A percentile compares a stretch with the other conserved stretches of the same genome.
phyloP scores from a whole-genome alignment of 768 basidiomycete genomes.

The Asterophora parasitica region DNA sequence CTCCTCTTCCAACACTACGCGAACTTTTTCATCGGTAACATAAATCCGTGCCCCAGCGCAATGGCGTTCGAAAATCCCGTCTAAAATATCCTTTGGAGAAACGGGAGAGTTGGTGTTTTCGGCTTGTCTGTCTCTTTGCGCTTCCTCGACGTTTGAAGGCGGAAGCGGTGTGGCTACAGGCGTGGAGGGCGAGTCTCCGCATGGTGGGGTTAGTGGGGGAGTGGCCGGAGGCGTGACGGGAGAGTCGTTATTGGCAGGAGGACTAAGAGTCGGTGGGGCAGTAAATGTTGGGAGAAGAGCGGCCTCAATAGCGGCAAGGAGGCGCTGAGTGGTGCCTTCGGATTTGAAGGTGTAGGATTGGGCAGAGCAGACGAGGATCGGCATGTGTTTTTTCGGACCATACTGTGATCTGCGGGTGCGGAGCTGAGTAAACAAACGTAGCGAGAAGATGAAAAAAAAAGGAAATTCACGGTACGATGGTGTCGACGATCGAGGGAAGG shows the following conservation, averaged over 20 bases:
- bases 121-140: no score
- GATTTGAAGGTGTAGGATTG: constrained; percentile 10
- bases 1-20: background rate
- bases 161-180: no score
- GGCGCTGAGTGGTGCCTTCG: constrained; percentile 10
- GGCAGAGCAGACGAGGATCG: constrained; percentile 8
- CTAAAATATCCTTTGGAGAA: background rate
- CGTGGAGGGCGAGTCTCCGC: no score
- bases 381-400: constrained; percentile 1
- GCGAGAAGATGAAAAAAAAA: background rate
- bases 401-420: background rate
- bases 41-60: background rate
- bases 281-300: background rate
- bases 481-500: constrained; percentile 5
- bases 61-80: constrained; percentile 3
- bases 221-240: no score
- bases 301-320: constrained; percentile 7
- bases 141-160: no score
- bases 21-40: background rate
- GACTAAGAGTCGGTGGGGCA: background rate
- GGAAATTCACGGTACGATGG: constrained; percentile 3
- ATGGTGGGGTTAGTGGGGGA: no score
- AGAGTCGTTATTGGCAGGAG: no score
- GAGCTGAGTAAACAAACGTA: background rate
- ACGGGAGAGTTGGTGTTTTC: background rate